Conservation (phyloP, 2,329 filamentous ascomycete genomes). For the Endocalyx cinctus region DNA sequence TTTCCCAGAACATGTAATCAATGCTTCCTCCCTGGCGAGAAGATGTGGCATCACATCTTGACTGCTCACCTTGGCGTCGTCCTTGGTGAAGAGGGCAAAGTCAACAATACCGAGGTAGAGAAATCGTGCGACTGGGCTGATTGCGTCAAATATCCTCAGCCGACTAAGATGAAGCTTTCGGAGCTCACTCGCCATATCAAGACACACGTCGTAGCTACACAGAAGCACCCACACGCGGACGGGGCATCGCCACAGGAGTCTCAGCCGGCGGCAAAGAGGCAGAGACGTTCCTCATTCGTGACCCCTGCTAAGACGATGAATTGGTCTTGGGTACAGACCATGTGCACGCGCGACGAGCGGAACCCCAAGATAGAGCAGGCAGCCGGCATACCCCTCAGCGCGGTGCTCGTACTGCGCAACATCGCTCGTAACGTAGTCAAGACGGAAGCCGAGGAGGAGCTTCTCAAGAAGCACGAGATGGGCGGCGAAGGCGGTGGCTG, state of each 20-base stretch:
- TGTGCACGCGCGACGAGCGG: conserved; percentile 51
- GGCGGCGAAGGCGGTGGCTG: conserved; percentile 51
- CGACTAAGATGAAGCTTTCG: conserved; percentile 41
- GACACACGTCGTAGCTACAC: conserved; percentile 55
- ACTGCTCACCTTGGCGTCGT: conserved; percentile 56
- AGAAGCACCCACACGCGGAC: conserved; percentile 24
- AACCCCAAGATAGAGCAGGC: conserved; percentile 59
- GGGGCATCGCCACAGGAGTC: conserved; percentile 5
- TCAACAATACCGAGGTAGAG: conserved; percentile 47
- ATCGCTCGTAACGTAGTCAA: conserved; percentile 65
- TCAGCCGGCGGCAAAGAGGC: conserved; percentile 25
- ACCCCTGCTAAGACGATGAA: conserved; percentile 52
- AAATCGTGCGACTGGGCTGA: conserved; percentile 63
- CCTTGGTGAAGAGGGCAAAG: conserved; percentile 52
- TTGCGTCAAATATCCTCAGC: conserved; percentile 53
- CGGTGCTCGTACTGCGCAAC: conserved; percentile 73
- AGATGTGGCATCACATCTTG: conserved; percentile 71
- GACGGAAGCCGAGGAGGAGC: conserved; percentile 53
- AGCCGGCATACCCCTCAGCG: conserved; percentile 73
- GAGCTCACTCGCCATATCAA: conserved; percentile 62
- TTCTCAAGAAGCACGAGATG: conserved; percentile 43
- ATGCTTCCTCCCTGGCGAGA: conserved; percentile 59
- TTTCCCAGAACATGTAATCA: conserved; percentile 47
- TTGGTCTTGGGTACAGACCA: conserved; percentile 52
- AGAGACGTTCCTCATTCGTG: conserved; percentile 43